Percentiles rank a stretch among this genome's conserved stretches.
These are phyloP conservation scores for Artemisia tridentata DNA, from an alignment of 129 eudicot genomes.

Conservation along the genomic window DNA sequence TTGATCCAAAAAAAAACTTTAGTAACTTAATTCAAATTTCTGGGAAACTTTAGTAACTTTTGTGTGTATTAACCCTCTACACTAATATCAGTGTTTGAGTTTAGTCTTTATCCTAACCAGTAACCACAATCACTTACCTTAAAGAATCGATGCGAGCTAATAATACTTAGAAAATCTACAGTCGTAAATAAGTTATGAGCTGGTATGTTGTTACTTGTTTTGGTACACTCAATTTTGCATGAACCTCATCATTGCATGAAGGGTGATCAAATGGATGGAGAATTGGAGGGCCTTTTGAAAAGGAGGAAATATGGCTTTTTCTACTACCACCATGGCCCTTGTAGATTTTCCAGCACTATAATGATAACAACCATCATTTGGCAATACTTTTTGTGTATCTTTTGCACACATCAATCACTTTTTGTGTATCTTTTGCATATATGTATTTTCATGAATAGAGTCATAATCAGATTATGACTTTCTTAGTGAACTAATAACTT, in stretches of 20 bases:
- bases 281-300: constrained; percentile 15
- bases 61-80: too few relatives aligned
- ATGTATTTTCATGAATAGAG: background rate
- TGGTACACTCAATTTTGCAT: constrained; percentile 1
- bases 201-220: background rate
- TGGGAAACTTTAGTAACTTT: too few relatives aligned
- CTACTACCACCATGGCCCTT: constrained; percentile 14
- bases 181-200: too few relatives aligned
- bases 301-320: constrained; percentile 21
- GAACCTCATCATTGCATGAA: background rate
- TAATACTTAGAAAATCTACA: too few relatives aligned
- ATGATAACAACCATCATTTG: constrained; percentile 25
- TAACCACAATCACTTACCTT: too few relatives aligned
- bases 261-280: constrained; percentile 6
- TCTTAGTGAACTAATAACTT: too few relatives aligned
- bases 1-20: too few relatives aligned
- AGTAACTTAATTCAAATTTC: too few relatives aligned
- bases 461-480: too few relatives aligned
- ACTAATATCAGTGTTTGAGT: too few relatives aligned
- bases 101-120: too few relatives aligned
- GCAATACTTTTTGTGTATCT: constrained; percentile 3
- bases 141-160: too few relatives aligned
- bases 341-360: constrained; percentile 18
- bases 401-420: constrained; percentile 3
- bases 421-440: background rate